phyloP scores from a whole-genome alignment of 441 rosid species.

The Gossypium lobatum region DNA sequence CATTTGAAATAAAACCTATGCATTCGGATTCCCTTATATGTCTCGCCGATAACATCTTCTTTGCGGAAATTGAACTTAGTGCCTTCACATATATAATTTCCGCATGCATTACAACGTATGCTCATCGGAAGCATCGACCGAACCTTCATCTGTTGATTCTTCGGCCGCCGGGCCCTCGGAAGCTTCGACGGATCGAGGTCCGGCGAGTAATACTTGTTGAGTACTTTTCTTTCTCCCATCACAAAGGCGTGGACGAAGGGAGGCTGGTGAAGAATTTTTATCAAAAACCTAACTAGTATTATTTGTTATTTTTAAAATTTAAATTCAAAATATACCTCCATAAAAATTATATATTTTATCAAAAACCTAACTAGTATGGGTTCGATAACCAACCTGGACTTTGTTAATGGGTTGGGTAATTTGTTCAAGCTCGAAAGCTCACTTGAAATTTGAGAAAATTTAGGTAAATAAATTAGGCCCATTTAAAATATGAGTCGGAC shows the following conservation, averaged over 20 bases:
- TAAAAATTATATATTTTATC: too few relatives aligned
- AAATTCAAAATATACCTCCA: too few relatives aligned
- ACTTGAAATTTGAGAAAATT: too few relatives aligned
- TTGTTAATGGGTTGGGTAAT: rapidly evolving
- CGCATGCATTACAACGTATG: slow-evolving; percentile 79
- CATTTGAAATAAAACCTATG: slow-evolving; percentile 71
- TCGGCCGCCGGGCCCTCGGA: slow-evolving; percentile 56
- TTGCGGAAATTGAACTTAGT: slow-evolving; percentile 73
- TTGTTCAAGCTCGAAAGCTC: rapidly evolving
- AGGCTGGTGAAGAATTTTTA: too few relatives aligned
- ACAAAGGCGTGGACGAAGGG: too few relatives aligned
- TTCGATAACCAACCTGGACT: too few relatives aligned
- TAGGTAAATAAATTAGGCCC: rapidly evolving
- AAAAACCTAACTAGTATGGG: too few relatives aligned
- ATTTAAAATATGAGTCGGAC: too few relatives aligned
- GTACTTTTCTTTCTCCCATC: slow-evolving; percentile 84
- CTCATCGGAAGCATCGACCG: slow-evolving; percentile 83
- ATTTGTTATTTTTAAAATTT: neutral
- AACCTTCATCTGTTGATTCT: slow-evolving; percentile 61
- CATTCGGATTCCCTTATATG: slow-evolving; percentile 69
- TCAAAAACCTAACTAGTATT: too few relatives aligned
- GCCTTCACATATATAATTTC: slow-evolving; percentile 70
- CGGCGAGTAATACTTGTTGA: slow-evolving; percentile 83
- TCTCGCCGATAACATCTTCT: slow-evolving; percentile 68
- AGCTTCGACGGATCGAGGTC: slow-evolving; percentile 83